Base-by-base conservation (phyloP, 495 filamentous ascomycete species). In the Penicillium desertorum region DNA sequence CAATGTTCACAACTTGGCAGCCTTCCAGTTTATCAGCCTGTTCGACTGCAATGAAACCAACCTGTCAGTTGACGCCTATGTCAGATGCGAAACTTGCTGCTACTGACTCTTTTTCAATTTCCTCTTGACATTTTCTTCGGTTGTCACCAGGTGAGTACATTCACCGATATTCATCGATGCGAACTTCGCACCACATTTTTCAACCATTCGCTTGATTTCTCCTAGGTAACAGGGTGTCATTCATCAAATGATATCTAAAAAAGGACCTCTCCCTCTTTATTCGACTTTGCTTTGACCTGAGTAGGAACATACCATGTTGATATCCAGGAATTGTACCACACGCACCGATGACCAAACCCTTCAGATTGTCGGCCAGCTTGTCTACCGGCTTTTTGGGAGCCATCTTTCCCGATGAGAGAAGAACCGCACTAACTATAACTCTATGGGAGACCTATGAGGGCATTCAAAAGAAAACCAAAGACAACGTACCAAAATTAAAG, bases 291-390 rank as follows among this genome's bases (percentile, higher is more conserved):
- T 32, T 11, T 22, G 17, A 2, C 0, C 7, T 30, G 36, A 34
- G 4, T 11, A 25, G 20, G 7, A 17, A 49, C 58, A 27, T 19
- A 79, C 79, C 70, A 62, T 88, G 86, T 4, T 75, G 77, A 14
- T 69, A 68, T 9, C 76, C 75, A 6, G 79, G 75, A 39, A 88
- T 83, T 0, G 75, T 76, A 12, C 86, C 86, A 58, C 81, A 83
- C 9, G 86, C 70, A 20, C 76, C 79, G 36, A 90, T 75, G 34
- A 68, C 71, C 43, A 80, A 73, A 6, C 71, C 76, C 10, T 74
- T 65, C 14, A 84, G 65, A 22, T 55, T 45, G 39, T 30, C 58
- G 10, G 55, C 43, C 44, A 62, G 57, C 64, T 72, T 71, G 44
- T 41, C 48, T 23, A 37, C 16, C 1, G 8, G 23, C 7, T 39